Percentiles rank a stretch among this genome's conserved stretches.
These are phyloP conservation scores for Xerocomus nothofagi DNA, from an alignment of 1,284 basidiomycete species.

Conservation along the genomic window DNA sequence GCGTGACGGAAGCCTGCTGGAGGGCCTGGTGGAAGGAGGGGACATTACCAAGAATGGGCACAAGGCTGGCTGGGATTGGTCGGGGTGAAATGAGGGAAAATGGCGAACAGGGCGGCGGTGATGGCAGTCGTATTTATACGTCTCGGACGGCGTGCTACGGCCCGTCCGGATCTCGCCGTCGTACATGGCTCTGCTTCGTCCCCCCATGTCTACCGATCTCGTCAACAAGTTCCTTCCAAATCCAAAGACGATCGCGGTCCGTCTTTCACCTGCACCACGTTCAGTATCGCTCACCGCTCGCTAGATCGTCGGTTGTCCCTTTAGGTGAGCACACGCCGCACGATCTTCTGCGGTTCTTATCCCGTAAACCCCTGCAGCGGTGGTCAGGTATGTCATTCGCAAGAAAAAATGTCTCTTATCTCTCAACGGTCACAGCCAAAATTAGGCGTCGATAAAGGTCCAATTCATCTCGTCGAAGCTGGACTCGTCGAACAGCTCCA, in stretches of 20 bases:
- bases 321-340: slow-evolving; percentile 53
- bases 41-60: slow-evolving; percentile 20
- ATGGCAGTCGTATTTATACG: slow-evolving; percentile 20
- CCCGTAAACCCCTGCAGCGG: slow-evolving; percentile 42
- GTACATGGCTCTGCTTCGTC: no score
- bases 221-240: slow-evolving; percentile 55
- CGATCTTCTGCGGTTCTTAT: slow-evolving; percentile 7
- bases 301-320: slow-evolving; percentile 74
- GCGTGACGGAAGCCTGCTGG: slow-evolving; percentile 34
- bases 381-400: slow-evolving; percentile 47
- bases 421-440: slow-evolving; percentile 48
- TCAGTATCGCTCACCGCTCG: slow-evolving; percentile 1
- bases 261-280: slow-evolving; percentile 7
- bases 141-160: neutral
- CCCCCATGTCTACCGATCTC: slow-evolving; percentile 31
- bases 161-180: neutral
- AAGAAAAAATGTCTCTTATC: slow-evolving; percentile 3
- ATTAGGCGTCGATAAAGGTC: slow-evolving; percentile 88
- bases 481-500: slow-evolving; percentile 79
- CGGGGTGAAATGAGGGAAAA: slow-evolving; percentile 7
- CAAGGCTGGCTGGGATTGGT: slow-evolving; percentile 9
- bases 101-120: slow-evolving; percentile 3
- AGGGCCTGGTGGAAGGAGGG: slow-evolving; percentile 28
- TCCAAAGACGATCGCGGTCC: slow-evolving; percentile 56
- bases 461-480: slow-evolving; percentile 83